Evolutionary conservation across 805 yeast genomes (phyloP).

Genomic region (Kregervanrija pseudodelftensis): DNA sequence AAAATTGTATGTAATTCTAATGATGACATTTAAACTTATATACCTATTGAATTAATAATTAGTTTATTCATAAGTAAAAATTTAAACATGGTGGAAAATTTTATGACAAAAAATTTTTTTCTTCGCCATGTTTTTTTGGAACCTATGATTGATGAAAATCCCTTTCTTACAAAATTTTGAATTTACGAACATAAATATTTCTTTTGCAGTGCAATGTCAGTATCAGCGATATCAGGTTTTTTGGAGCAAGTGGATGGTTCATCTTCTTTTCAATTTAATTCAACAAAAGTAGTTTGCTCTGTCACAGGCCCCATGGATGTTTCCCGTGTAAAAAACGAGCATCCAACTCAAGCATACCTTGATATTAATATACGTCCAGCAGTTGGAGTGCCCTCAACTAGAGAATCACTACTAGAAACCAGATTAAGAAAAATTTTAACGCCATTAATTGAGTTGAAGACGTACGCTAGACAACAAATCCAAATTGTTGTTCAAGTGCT

Average conservation of each 20-base stretch:
- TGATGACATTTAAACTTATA: no score
- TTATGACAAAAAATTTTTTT: no score
- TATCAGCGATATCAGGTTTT: constrained; percentile 11
- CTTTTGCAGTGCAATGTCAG: background rate
- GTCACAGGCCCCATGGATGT: constrained; percentile 86
- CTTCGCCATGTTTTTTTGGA: no score
- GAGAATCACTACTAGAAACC: constrained; percentile 74
- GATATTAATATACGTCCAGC: constrained; percentile 78
- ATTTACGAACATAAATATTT: no score
- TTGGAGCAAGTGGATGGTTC: constrained; percentile 76
- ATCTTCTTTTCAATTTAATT: constrained; percentile 45
- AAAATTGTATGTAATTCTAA: constrained; percentile 17
- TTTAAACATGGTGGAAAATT: no score
- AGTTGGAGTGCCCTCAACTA: constrained; percentile 59
- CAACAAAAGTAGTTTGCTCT: constrained; percentile 58
- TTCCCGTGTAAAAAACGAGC: constrained; percentile 72
- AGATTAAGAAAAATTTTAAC: constrained; percentile 55
- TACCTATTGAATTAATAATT: background rate
- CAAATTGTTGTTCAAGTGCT: constrained; percentile 64
- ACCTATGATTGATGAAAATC: no score
- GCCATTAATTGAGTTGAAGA: constrained; percentile 49
- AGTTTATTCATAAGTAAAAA: background rate
- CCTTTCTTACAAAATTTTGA: no score
- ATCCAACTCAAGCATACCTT: constrained; percentile 69
- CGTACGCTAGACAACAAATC: constrained; percentile 73